A percentile compares a stretch with the other conserved stretches of the same genome.
Evolutionary conservation across 2,329 filamentous ascomycete genomes (phyloP).

Genomic region (Cercospora sesami): DNA sequence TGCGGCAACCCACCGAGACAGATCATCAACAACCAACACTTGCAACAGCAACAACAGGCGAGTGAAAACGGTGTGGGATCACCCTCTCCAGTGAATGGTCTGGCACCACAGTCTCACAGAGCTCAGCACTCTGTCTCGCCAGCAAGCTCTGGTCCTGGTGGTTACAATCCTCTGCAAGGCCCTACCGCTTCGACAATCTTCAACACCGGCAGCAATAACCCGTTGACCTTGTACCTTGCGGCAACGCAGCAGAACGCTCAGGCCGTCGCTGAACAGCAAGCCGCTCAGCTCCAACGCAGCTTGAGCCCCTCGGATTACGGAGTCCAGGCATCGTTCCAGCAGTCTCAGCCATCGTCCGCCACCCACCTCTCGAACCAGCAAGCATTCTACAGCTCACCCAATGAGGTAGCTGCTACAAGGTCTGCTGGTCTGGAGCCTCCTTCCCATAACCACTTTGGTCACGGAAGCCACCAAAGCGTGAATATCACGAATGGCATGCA

Average conservation of each 20-base stretch:
- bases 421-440: constrained; percentile 37
- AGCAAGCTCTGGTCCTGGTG: constrained; percentile 59
- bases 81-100: constrained; percentile 58
- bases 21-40: constrained; percentile 59
- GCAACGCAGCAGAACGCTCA: constrained; percentile 66
- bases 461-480: constrained; percentile 55
- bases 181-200: constrained; percentile 71
- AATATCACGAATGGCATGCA: constrained; percentile 44
- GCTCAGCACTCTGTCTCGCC: constrained; percentile 62
- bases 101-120: constrained; percentile 51
- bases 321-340: constrained; percentile 42
- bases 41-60: constrained; percentile 61
- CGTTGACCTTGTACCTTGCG: constrained; percentile 84
- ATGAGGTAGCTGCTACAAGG: constrained; percentile 55
- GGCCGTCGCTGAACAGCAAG: constrained; percentile 37
- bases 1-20: constrained; percentile 96
- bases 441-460: constrained; percentile 47
- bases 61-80: constrained; percentile 57
- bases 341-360: constrained; percentile 44
- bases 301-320: constrained; percentile 58
- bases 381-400: constrained; percentile 70
- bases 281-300: constrained; percentile 45
- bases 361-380: constrained; percentile 67
- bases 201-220: constrained; percentile 78
- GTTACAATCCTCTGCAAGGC: constrained; percentile 60